These are phyloP conservation scores for Trichoderma gracile DNA, from an alignment of 2,329 filamentous ascomycete genomes.

Conservation along the genomic window DNA sequence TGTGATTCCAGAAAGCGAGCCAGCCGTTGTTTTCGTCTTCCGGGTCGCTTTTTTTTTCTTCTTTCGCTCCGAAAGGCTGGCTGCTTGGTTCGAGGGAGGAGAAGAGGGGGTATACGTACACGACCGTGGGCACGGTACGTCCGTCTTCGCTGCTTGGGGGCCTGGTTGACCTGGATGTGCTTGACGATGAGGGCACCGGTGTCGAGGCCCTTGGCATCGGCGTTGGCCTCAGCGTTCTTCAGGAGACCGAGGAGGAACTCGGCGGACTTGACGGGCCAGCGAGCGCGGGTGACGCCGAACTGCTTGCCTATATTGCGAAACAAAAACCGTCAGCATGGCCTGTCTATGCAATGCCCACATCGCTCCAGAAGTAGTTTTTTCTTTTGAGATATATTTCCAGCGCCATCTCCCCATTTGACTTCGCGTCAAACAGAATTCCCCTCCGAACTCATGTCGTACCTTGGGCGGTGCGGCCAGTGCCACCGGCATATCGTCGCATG, in stretches of 20 bases:
- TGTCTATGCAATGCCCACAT: background rate
- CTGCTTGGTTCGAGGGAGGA: background rate
- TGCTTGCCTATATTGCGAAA: constrained; percentile 75
- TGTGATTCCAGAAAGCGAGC: too few relatives aligned
- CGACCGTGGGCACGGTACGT: constrained; percentile 99
- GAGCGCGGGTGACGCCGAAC: constrained; percentile 96
- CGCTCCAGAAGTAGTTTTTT: background rate
- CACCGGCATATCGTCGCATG: constrained; percentile 95
- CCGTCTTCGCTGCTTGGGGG: constrained; percentile 97
- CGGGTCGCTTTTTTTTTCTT: too few relatives aligned
- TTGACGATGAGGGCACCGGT: constrained; percentile 97
- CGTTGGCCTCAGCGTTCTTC: constrained; percentile 96
- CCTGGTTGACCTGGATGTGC: constrained; percentile 99
- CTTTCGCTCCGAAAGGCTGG: too few relatives aligned
- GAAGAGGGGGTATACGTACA: constrained; percentile 63
- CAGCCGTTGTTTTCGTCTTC: background rate
- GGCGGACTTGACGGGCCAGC: constrained; percentile 99
- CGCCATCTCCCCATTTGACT: too few relatives aligned
- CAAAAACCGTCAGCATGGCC: constrained; percentile 34
- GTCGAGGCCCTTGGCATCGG: constrained; percentile 95
- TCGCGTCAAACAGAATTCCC: too few relatives aligned
- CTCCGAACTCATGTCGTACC: constrained; percentile 63
- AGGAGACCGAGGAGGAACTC: constrained; percentile 96
- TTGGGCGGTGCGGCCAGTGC: constrained; percentile 94
- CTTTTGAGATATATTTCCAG: background rate